These are phyloP conservation scores for Biscutella laevigata DNA, from an alignment of 441 rosid species.

Conservation along the genomic window DNA sequence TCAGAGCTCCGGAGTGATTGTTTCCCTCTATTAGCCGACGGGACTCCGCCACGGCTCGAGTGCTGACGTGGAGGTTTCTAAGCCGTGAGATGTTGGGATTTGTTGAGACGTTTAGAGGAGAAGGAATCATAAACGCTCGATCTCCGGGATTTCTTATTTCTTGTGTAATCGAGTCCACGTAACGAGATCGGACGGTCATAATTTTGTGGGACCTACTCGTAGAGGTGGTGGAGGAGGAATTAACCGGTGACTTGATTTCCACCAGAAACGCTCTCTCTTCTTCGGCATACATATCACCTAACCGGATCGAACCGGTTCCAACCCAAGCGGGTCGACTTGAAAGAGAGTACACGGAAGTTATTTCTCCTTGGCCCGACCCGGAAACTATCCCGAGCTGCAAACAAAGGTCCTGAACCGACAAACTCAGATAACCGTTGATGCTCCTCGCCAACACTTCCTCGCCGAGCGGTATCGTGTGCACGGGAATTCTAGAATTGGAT, in stretches of 20 bases:
- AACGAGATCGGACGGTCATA: slow-evolving; percentile 54
- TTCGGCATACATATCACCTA: slow-evolving; percentile 28
- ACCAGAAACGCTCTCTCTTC: slow-evolving; percentile 25
- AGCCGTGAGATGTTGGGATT: slow-evolving; percentile 45
- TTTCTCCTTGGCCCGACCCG: slow-evolving; percentile 23
- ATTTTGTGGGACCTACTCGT: slow-evolving; percentile 39
- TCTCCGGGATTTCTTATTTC: slow-evolving; percentile 39
- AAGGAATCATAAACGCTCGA: slow-evolving; percentile 38
- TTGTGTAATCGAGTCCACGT: slow-evolving; percentile 44
- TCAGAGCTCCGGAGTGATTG: slow-evolving; percentile 52
- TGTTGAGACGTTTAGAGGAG: slow-evolving; percentile 38
- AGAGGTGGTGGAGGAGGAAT: background rate
- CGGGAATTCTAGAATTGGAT: too few species aligned
- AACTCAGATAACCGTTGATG: slow-evolving; percentile 36
- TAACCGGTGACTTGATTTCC: slow-evolving; percentile 25
- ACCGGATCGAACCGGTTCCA: slow-evolving; percentile 25
- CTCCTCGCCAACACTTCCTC: slow-evolving; percentile 42
- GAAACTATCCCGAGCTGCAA: slow-evolving; percentile 26
- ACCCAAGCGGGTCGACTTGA: slow-evolving; percentile 24
- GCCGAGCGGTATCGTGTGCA: slow-evolving; percentile 32
- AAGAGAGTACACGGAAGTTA: slow-evolving; percentile 20
- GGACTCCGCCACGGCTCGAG: slow-evolving; percentile 64
- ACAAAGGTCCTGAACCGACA: slow-evolving; percentile 52
- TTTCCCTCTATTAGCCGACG: slow-evolving; percentile 48
- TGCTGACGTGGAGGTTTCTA: slow-evolving; percentile 60